Percentiles rank a stretch among this genome's conserved stretches.
These are phyloP conservation scores for Fraxinus floribunda DNA, from an alignment of 305 asterid genomes.

Conservation along the genomic window DNA sequence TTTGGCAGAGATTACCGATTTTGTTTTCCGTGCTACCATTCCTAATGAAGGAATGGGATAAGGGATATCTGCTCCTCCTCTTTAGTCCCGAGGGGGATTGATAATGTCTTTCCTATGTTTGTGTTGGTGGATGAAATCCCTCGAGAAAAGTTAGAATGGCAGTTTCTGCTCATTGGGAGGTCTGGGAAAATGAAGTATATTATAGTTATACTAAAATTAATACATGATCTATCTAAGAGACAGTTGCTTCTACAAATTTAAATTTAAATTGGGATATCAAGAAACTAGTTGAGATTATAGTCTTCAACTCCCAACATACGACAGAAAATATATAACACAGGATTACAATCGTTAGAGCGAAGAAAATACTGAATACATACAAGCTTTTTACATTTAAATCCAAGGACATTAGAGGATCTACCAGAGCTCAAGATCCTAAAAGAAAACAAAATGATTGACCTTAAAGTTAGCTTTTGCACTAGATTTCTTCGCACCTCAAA, in stretches of 20 bases:
- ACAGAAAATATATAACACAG: background rate
- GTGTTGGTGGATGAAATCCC: too few relatives aligned
- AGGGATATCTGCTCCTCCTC: too few relatives aligned
- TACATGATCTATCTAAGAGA: too few relatives aligned
- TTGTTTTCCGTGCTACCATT: too few relatives aligned
- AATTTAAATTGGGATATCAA: background rate
- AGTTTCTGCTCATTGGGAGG: too few relatives aligned
- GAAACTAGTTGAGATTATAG: background rate
- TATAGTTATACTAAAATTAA: too few relatives aligned
- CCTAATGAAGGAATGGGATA: too few relatives aligned
- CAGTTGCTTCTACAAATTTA: background rate
- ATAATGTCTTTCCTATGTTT: too few relatives aligned
- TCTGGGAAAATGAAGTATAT: too few relatives aligned
- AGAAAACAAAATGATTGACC: background rate
- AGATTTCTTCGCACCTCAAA: background rate
- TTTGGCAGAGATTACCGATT: too few relatives aligned
- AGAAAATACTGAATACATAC: background rate
- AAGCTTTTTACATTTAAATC: background rate
- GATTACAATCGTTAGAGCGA: background rate
- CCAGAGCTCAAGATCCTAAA: constrained; percentile 18
- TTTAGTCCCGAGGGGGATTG: too few relatives aligned
- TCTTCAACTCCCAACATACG: background rate
- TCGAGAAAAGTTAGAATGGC: too few relatives aligned
- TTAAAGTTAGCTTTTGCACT: background rate
- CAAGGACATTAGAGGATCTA: constrained; percentile 17